Conservation (phyloP, 2,329 filamentous ascomycete species). For the Fusarium tuaranense region DNA sequence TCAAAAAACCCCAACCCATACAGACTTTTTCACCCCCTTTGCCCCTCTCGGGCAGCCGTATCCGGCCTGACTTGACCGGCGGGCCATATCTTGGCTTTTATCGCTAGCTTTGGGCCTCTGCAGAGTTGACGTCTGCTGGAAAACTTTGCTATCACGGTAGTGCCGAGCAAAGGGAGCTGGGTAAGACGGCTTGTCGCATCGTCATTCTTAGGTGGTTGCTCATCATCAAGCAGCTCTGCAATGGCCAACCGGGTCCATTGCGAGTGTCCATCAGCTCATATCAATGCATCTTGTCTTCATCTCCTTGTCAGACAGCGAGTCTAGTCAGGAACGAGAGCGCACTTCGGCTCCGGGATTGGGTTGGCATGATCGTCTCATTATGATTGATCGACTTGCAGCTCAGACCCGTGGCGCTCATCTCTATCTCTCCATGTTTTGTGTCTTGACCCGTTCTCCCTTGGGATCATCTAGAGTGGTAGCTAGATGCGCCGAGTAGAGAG, state of each 20-base stretch:
- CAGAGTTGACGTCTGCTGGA: conserved; percentile 4
- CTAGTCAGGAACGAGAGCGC: conserved; percentile 35
- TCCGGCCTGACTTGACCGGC: conserved; percentile 14
- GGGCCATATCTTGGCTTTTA: conserved; percentile 18
- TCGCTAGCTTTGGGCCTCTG: conserved; percentile 12
- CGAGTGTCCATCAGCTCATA: conserved; percentile 18
- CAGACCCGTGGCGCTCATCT: conserved; percentile 33
- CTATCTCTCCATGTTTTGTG: conserved; percentile 16
- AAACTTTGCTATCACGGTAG: conserved; percentile 20
- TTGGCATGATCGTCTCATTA: conserved; percentile 27
- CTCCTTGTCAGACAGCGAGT: conserved; percentile 22
- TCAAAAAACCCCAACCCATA: conserved; percentile 29
- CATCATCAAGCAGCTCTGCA: conserved; percentile 33
- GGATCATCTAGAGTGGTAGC: conserved; percentile 7
- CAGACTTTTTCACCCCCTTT: conserved; percentile 30
- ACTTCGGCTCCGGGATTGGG: conserved; percentile 29
- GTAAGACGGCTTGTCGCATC: conserved; percentile 30
- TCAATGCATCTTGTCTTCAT: conserved; percentile 17
- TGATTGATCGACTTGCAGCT: conserved; percentile 27
- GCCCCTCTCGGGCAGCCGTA: conserved; percentile 24
- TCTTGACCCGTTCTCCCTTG: conserved; percentile 21
- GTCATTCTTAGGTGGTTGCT: conserved; percentile 44
- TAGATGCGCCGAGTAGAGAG: conserved; percentile 7
- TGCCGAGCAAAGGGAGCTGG: conserved; percentile 20
- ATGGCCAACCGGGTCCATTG: conserved; percentile 14